Evolutionary conservation across 495 filamentous ascomycete genomes (phyloP), one percentile per base, ranked within the genome.

Genomic region (Aspergillus cristatus): DNA sequence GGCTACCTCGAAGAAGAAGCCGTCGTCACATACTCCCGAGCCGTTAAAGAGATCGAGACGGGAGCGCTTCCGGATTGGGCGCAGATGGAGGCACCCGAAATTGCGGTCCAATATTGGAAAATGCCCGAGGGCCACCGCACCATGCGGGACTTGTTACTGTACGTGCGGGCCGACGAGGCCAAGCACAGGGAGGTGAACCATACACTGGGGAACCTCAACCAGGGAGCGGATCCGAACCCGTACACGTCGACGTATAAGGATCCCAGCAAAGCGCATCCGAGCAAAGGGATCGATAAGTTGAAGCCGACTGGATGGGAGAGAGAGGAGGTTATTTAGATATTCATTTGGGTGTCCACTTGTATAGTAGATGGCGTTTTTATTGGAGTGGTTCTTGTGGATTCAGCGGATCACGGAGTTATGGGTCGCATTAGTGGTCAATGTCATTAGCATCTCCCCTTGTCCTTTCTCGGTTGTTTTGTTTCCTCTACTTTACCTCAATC

Each of bases 151-250:
- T 63, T 97, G 33, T 64, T 98, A 48, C 57, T 85, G 25, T 95
- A 96, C 47, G 79, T 98, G 41, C 76, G 93, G 4, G 88, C 88
- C 0, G 91, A 98, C 53, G 91, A 98, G 62, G 84, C 87, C n/a
- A 91, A 90, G 59, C 91, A 98, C 55, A 71, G 91, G 13, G 93
- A 96, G 58, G 93, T 97, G 40, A 98, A 98, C 59, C 91, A 98
- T 53, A 97, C 91, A 0, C 61, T 98, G 33, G 77, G 80, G 26
- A 95, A 95, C 50, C 58, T 97, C 25, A 65, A 87, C 38, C 85
- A 89, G 57, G 76, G 71, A 14, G 63, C 75, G 7, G 91, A 98
- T 55, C 87, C 87, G 12, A 97, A 98, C 57, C 91, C 91, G 7
- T 97, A 88, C 48, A 76, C 82, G 18, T 78, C 78, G 45, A 68